Base-by-base conservation (phyloP, 495 filamentous ascomycete genomes). In the Tuber magnatum region DNA sequence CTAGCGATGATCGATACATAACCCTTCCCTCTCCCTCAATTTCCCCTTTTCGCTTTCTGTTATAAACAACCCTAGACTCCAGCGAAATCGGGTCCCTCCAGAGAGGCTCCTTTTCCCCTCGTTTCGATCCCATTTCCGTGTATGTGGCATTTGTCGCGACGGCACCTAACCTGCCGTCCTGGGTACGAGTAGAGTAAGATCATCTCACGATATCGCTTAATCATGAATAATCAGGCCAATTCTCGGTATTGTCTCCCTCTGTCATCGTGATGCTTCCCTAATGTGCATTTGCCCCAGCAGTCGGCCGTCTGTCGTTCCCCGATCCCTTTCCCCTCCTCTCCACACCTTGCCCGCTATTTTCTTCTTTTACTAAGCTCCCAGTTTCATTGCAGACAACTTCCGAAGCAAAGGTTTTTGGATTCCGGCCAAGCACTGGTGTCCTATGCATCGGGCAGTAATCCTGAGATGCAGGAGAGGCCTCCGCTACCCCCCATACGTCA, bases 21-120 rank as follows among this genome's bases (percentile, higher is more conserved):
- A 61, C 51, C 32, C 56, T 5, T 28, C 14, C 14, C 28, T 32
- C 28, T 32, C 28, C 56, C 56, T 5, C 32, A 14, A 61, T 61
- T 61, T 28, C 51, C 51, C 51, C n/a, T 28, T 61, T 65, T 35
- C 4, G 56, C 56, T 35, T 32, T n/a, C n/a, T 65, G 28, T 65
- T 65, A 65, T 12, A 65, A 65, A 65, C 56, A 65, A 35, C 56
- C 56, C 51, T 61, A 61, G 51, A 16, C 51, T 61, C 32, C n/a
- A 61, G n/a, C 56, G 28, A 61, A 32, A 61, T 28, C 14, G 12
- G 56, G 28, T 2, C 51, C 51, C 51, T 32, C 7, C n/a, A 61
- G 56, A 32, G 28, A 35, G 56, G 56, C 0, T 16, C 56, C 56
- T 35, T 65, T 65, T 35, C 5, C n/a, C 56, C 28, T 65, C 51